Conservation (phyloP, 2,329 filamentous ascomycete genomes). For the Akanthomyces dipterigenus region DNA sequence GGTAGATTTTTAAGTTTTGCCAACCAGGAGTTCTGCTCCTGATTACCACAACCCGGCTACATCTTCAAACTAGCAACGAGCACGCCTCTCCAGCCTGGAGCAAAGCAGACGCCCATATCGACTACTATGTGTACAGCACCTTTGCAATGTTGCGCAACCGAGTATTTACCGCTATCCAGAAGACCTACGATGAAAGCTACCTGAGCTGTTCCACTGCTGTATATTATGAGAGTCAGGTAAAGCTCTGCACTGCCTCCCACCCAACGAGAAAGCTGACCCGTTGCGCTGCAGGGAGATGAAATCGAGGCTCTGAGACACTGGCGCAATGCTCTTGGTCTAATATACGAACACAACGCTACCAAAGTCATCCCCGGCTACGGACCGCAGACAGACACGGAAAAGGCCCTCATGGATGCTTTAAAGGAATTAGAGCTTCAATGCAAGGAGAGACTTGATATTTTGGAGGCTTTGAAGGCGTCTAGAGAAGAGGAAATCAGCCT, state of each 20-base stretch:
- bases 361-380: constrained; percentile 62
- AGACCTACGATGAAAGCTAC: constrained; percentile 96
- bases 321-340: constrained; percentile 80
- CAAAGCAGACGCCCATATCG: constrained; percentile 6
- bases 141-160: constrained; percentile 47
- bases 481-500: constrained; percentile 32
- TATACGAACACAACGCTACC: constrained; percentile 78
- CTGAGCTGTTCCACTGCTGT: constrained; percentile 90
- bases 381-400: constrained; percentile 76
- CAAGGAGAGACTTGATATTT: constrained; percentile 83
- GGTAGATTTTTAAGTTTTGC: constrained; percentile 10
- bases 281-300: constrained; percentile 67
- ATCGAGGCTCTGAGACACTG: constrained; percentile 84
- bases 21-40: background rate
- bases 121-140: constrained; percentile 22
- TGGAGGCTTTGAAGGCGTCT: constrained; percentile 72
- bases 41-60: background rate
- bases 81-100: background rate
- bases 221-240: constrained; percentile 89
- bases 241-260: constrained; percentile 8
- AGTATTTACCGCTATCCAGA: constrained; percentile 71
- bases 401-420: constrained; percentile 72
- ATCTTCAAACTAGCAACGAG: background rate
- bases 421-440: constrained; percentile 82
- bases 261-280: background rate